Conservation (phyloP, 225 moss, liverwort and hornwort species). For the Neckera pumila region DNA sequence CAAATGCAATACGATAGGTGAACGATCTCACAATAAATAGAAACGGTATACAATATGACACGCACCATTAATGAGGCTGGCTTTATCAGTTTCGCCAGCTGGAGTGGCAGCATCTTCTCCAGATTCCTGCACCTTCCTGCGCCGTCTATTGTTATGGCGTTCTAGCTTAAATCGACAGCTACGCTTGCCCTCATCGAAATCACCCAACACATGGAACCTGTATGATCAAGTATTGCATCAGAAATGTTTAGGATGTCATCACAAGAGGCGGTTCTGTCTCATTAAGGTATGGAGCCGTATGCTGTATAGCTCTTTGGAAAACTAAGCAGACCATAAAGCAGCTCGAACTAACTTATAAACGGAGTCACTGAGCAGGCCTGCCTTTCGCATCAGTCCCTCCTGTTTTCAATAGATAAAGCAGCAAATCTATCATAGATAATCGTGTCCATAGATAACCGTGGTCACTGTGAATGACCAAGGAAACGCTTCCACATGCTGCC, state of each 20-base stretch:
- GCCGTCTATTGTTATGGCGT: slow-evolving; percentile 91
- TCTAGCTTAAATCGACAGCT: slow-evolving; percentile 93
- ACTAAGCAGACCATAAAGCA: background rate
- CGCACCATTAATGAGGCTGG: slow-evolving; percentile 50
- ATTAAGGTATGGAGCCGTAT: background rate
- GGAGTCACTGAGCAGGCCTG: background rate
- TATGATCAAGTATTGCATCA: background rate
- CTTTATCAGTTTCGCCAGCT: slow-evolving; percentile 38
- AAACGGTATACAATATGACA: background rate
- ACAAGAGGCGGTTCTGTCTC: background rate
- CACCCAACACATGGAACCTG: slow-evolving; percentile 86
- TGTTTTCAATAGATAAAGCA: background rate
- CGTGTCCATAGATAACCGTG: background rate
- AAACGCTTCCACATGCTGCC: background rate
- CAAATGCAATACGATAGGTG: background rate
- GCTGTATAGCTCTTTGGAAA: background rate
- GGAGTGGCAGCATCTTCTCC: slow-evolving; percentile 57
- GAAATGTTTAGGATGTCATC: background rate
- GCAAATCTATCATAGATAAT: background rate
- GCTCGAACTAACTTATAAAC: background rate
- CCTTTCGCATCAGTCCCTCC: background rate
- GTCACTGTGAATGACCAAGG: background rate
- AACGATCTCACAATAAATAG: background rate
- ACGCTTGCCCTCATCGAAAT: slow-evolving; percentile 95
- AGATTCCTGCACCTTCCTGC: slow-evolving; percentile 66